These are phyloP conservation scores for Viola odorata DNA, from an alignment of 345 rosid species.

Conservation along the genomic window DNA sequence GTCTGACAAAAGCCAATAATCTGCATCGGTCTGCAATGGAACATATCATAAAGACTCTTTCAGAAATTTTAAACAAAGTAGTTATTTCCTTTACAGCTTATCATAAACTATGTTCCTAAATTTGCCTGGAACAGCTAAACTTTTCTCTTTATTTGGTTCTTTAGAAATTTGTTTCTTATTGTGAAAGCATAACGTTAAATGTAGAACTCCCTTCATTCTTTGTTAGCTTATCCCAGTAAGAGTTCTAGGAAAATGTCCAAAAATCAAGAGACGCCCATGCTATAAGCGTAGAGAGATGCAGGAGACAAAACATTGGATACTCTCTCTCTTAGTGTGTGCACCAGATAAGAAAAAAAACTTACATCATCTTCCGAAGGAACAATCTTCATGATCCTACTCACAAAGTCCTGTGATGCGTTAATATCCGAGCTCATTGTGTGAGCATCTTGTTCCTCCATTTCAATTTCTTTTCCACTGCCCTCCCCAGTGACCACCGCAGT, in stretches of 20 bases:
- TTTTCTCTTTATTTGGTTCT: too few species aligned
- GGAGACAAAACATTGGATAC: too few species aligned
- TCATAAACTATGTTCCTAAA: too few species aligned
- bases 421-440: conserved; percentile 48
- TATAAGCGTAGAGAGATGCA: too few species aligned
- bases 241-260: too few species aligned
- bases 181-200: too few species aligned
- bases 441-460: conserved; percentile 43
- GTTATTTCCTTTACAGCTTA: neutral
- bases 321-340: neutral
- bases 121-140: too few species aligned
- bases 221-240: too few species aligned
- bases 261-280: too few species aligned
- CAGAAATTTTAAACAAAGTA: neutral
- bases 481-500: conserved; percentile 34
- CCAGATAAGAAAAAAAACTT: conserved; percentile 30
- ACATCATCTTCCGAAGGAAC: conserved; percentile 86
- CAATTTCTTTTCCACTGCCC: conserved; percentile 45
- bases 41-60: conserved; percentile 1
- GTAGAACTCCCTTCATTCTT: too few species aligned
- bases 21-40: conserved; percentile 62
- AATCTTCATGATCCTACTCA: conserved; percentile 89
- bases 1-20: conserved; percentile 95
- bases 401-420: conserved; percentile 60
- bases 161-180: too few species aligned